Evolutionary conservation across 495 filamentous ascomycete genomes (phyloP).

Genomic region (Venustampulla echinocandica): DNA sequence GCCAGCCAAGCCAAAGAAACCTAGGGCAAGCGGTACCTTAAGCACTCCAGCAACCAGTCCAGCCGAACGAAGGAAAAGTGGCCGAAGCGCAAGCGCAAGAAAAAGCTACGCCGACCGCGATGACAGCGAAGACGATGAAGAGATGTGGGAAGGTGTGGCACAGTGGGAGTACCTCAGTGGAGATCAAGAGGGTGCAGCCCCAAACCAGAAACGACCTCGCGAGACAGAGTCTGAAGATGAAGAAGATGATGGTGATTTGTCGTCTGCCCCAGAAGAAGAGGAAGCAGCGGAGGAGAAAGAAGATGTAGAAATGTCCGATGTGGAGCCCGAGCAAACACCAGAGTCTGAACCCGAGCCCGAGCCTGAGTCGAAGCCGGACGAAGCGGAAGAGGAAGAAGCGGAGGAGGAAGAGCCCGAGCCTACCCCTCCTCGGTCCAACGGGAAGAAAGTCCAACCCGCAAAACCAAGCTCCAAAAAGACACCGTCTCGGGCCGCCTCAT

Average conservation of each 20-base stretch:
- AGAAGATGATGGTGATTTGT: slow-evolving; percentile 12
- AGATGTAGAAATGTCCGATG: slow-evolving; percentile 25
- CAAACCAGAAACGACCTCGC: slow-evolving; percentile 18
- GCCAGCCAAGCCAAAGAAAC: slow-evolving; percentile 27
- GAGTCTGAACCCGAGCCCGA: slow-evolving; percentile 3
- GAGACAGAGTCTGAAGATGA: slow-evolving; percentile 18
- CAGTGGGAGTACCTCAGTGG: slow-evolving; percentile 38
- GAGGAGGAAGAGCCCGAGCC: slow-evolving; percentile 9
- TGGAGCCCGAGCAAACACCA: slow-evolving; percentile 21
- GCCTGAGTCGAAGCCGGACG: not conserved
- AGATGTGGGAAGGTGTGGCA: slow-evolving; percentile 48
- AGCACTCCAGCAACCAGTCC: slow-evolving; percentile 22
- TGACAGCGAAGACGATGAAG: slow-evolving; percentile 44
- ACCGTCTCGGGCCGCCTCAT: not conserved
- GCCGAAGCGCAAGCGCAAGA: slow-evolving; percentile 32
- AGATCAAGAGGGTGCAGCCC: not conserved
- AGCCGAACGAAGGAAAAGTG: slow-evolving; percentile 42
- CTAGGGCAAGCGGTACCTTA: slow-evolving; percentile 26
- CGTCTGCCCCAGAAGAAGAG: slow-evolving; percentile 16
- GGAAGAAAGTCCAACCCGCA: not conserved
- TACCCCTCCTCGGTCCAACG: slow-evolving; percentile 8
- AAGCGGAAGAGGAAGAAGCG: slow-evolving; percentile 1
- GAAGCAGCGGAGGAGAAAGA: slow-evolving; percentile 15
- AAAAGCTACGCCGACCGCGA: slow-evolving; percentile 42
- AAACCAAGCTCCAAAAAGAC: not conserved